These are phyloP conservation scores for Posidonia australis DNA, from an alignment of 106 monocot species.

Conservation along the genomic window DNA sequence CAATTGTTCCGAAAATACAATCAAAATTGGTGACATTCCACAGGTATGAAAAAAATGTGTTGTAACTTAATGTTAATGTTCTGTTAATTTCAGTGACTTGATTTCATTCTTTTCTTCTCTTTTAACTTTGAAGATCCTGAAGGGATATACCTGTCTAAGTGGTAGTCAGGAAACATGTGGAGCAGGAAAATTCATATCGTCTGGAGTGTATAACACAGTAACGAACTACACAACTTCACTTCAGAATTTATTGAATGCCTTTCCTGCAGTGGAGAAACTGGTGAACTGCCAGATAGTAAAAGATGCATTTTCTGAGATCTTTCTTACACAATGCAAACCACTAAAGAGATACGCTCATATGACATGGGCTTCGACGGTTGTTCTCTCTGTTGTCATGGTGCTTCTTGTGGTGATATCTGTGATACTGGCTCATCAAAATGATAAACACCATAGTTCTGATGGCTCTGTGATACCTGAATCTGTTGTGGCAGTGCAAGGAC, in stretches of 20 bases:
- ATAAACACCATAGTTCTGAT: too few species aligned
- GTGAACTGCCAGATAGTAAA: conserved; percentile 57
- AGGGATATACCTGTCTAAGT: conserved; percentile 43
- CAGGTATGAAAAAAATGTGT: conserved; percentile 19
- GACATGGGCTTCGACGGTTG: conserved; percentile 32
- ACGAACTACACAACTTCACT: conserved; percentile 47
- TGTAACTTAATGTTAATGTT: background rate
- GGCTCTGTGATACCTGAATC: too few species aligned
- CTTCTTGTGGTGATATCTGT: background rate
- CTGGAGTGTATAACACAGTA: conserved; percentile 25
- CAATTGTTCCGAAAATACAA: conserved; percentile 58
- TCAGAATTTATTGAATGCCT: conserved; percentile 54
- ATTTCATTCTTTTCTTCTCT: background rate
- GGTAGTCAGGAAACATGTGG: conserved; percentile 19
- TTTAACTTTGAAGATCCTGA: conserved; percentile 33
- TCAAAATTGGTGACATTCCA: conserved; percentile 68
- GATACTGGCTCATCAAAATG: background rate
- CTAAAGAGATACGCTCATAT: conserved; percentile 40
- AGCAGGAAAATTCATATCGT: conserved; percentile 40
- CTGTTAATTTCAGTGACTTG: background rate
- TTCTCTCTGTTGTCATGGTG: conserved; percentile 2
- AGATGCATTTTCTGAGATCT: conserved; percentile 72
- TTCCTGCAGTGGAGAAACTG: conserved; percentile 53
- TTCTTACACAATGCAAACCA: conserved; percentile 48
- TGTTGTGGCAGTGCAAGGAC: too few species aligned